phyloP scores from a whole-genome alignment of 768 basidiomycete genomes.

The Porphyrellus cyaneotinctus region DNA sequence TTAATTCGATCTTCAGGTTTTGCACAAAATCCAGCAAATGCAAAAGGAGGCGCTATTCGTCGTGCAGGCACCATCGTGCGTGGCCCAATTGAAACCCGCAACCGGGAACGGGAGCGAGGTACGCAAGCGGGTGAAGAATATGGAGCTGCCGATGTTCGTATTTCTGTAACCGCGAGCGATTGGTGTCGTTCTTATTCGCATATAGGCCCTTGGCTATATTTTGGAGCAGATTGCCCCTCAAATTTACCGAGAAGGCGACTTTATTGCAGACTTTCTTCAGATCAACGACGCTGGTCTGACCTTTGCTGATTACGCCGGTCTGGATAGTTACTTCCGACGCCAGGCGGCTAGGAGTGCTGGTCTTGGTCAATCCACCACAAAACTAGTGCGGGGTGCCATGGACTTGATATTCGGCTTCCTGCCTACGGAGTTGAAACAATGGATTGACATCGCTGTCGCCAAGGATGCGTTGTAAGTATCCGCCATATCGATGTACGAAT shows the following conservation, averaged over 20 bases:
- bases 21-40: conserved; percentile 25
- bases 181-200: background rate
- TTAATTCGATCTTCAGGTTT: conserved; percentile 40
- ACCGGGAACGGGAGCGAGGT: conserved; percentile 46
- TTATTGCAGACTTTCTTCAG: conserved; percentile 88
- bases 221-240: conserved; percentile 72
- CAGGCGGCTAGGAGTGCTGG: conserved; percentile 77
- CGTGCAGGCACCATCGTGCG: conserved; percentile 86
- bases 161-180: background rate
- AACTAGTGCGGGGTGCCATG: conserved; percentile 85
- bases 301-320: conserved; percentile 91
- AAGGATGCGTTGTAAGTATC: conserved; percentile 66
- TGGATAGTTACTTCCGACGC: conserved; percentile 91
- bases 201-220: conserved; percentile 68
- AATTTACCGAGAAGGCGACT: conserved; percentile 81
- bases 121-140: conserved; percentile 55
- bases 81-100: conserved; percentile 58
- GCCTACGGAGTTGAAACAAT: conserved; percentile 73
- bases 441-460: conserved; percentile 75
- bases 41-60: conserved; percentile 60
- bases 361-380: conserved; percentile 64
- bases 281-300: conserved; percentile 86
- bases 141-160: conserved; percentile 65
- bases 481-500: background rate
- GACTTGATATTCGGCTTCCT: conserved; percentile 95